Evolutionary conservation across 2,329 filamentous ascomycete species (phyloP).

Genomic region (Phoma sp.): DNA sequence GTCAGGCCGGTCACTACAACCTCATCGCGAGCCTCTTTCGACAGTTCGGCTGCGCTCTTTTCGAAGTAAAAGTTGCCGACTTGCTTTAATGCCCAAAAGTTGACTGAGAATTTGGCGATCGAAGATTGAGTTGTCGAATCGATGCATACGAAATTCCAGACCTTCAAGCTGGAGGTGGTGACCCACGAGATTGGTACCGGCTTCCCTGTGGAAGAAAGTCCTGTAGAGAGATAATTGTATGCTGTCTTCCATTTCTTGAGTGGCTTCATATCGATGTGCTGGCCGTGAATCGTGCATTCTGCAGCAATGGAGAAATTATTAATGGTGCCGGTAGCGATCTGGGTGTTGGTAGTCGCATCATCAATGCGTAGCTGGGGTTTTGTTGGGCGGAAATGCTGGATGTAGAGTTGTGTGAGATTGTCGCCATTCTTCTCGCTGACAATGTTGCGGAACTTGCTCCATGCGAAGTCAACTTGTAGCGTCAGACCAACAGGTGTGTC

Average conservation of each 20-base stretch:
- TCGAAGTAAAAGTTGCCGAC: constrained; percentile 31
- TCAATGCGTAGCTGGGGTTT: constrained; percentile 30
- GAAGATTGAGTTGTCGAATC: constrained; percentile 23
- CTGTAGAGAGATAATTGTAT: constrained; percentile 31
- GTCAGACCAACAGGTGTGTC: constrained; percentile 14
- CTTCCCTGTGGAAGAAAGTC: constrained; percentile 5
- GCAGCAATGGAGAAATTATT: constrained; percentile 24
- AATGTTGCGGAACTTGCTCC: constrained; percentile 29
- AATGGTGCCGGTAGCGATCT: constrained; percentile 25
- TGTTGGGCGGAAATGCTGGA: constrained; percentile 27
- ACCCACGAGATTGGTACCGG: constrained; percentile 25
- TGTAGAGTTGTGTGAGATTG: constrained; percentile 23
- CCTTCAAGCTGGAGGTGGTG: constrained; percentile 21
- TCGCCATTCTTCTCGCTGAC: constrained; percentile 21
- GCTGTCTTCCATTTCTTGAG: constrained; percentile 29
- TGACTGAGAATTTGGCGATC: constrained; percentile 28
- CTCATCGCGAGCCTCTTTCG: constrained; percentile 24
- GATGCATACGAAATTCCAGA: constrained; percentile 31
- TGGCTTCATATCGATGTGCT: constrained; percentile 24
- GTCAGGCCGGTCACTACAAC: constrained; percentile 27
- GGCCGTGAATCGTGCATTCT: constrained; percentile 23
- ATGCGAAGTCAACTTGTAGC: constrained; percentile 28
- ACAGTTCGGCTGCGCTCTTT: constrained; percentile 12
- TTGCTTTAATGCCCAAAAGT: constrained; percentile 27
- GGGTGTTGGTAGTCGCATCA: constrained; percentile 1